Conservation (phyloP, 1,139 yeast genomes). For the Debaryomycetaceae sp. region DNA sequence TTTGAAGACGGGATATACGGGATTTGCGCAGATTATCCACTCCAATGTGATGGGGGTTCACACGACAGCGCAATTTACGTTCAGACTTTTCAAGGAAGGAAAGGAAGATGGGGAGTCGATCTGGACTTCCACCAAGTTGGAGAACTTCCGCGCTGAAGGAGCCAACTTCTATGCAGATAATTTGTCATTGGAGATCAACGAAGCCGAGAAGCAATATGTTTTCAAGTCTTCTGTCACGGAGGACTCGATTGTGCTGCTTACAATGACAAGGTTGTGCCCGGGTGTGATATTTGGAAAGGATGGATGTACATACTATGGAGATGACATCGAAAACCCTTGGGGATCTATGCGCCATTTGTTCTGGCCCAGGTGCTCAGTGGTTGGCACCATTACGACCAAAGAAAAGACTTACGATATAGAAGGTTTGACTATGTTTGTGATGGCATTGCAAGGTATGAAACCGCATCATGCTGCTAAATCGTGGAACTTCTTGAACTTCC, state of each 20-base stretch:
- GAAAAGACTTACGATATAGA: conserved; percentile 31
- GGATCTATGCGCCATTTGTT: conserved; percentile 94
- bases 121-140: conserved; percentile 91
- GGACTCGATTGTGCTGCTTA: conserved; percentile 71
- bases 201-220: conserved; percentile 52
- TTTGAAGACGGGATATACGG: conserved; percentile 60
- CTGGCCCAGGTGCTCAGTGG: conserved; percentile 85
- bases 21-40: conserved; percentile 93
- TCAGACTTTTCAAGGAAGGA: conserved; percentile 60
- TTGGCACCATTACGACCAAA: conserved; percentile 55
- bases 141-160: conserved; percentile 75
- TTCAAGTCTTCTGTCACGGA: conserved; percentile 65
- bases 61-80: conserved; percentile 93
- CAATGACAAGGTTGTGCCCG: conserved; percentile 59
- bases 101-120: conserved; percentile 39
- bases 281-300: conserved; percentile 90
- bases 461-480: conserved; percentile 98
- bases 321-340: conserved; percentile 83
- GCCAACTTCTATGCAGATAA: conserved; percentile 75
- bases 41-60: conserved; percentile 87
- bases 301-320: conserved; percentile 84
- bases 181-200: conserved; percentile 59
- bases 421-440: conserved; percentile 79
- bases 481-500: conserved; percentile 94
- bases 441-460: conserved; percentile 99